These are phyloP conservation scores for Colletotrichum acutatum DNA, from an alignment of 2,329 filamentous ascomycete species.

Conservation along the genomic window DNA sequence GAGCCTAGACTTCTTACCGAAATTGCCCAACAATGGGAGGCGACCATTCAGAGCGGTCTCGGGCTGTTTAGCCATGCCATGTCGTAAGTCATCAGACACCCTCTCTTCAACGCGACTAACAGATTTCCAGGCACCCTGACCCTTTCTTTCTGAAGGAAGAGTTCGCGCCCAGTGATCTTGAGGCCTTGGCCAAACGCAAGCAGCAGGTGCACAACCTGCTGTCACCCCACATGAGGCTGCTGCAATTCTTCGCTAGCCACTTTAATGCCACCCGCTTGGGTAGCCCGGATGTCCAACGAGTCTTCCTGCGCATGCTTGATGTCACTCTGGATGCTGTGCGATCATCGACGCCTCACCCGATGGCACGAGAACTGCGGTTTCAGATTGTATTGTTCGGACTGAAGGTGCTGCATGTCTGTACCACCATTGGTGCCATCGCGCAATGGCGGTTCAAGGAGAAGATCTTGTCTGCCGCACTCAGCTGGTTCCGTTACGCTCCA, in stretches of 20 bases:
- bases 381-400: conserved; percentile 87
- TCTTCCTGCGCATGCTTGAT: conserved; percentile 85
- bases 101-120: conserved; percentile 43
- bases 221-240: conserved; percentile 83
- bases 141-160: conserved; percentile 93
- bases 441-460: conserved; percentile 90
- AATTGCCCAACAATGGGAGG: conserved; percentile 91
- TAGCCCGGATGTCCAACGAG: conserved; percentile 81
- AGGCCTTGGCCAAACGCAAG: conserved; percentile 77
- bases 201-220: conserved; percentile 85
- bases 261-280: conserved; percentile 93
- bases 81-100: conserved; percentile 55
- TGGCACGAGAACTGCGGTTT: conserved; percentile 92
- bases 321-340: conserved; percentile 81
- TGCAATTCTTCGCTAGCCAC: conserved; percentile 93
- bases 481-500: conserved; percentile 87
- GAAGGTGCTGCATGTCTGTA: conserved; percentile 79
- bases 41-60: conserved; percentile 78
- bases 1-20: conserved; percentile 88
- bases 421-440: conserved; percentile 69
- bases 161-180: conserved; percentile 89
- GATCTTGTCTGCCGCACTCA: conserved; percentile 84
- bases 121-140: conserved; percentile 70
- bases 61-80: conserved; percentile 84
- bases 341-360: conserved; percentile 79